phyloP scores from a whole-genome alignment of 495 filamentous ascomycete species.

The Friedmanniomyces simplex region DNA sequence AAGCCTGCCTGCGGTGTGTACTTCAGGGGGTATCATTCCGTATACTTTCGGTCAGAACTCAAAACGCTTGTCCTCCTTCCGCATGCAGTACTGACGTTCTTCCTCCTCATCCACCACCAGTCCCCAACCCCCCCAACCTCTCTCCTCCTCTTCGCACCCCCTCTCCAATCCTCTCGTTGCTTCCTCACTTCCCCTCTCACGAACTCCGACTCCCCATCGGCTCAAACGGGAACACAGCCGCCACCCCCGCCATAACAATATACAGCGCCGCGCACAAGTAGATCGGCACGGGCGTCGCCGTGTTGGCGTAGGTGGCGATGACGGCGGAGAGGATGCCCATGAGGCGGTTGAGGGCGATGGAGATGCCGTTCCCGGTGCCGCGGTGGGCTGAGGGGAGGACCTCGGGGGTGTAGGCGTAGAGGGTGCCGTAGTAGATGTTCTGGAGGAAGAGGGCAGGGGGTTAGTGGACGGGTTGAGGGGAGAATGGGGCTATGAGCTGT shows the following conservation, averaged over 20 bases:
- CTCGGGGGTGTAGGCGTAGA: constrained; percentile 54
- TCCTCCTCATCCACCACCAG: neutral
- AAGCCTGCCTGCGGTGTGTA: no score
- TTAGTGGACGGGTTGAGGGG: neutral
- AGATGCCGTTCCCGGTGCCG: constrained; percentile 60
- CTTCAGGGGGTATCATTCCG: no score
- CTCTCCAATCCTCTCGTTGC: neutral
- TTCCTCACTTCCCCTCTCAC: constrained; percentile 23
- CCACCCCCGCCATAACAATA: constrained; percentile 51
- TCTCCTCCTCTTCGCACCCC: neutral
- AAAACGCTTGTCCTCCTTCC: no score
- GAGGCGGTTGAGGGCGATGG: constrained; percentile 51
- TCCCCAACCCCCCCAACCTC: neutral
- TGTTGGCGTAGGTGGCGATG: constrained; percentile 43
- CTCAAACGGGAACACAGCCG: constrained; percentile 58
- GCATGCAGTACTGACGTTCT: no score
- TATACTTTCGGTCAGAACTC: no score
- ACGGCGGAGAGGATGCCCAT: constrained; percentile 65
- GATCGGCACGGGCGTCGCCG: constrained; percentile 51
- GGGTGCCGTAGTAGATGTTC: constrained; percentile 28
- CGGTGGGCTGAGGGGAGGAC: constrained; percentile 58
- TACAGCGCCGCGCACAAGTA: constrained; percentile 60
- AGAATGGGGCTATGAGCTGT: neutral
- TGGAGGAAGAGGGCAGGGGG: neutral
- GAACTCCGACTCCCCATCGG: constrained; percentile 59